A percentile compares a stretch with the other conserved stretches of the same genome.
These are phyloP conservation scores for Camelina sativa DNA, from an alignment of 345 rosid species.

Conservation along the genomic window DNA sequence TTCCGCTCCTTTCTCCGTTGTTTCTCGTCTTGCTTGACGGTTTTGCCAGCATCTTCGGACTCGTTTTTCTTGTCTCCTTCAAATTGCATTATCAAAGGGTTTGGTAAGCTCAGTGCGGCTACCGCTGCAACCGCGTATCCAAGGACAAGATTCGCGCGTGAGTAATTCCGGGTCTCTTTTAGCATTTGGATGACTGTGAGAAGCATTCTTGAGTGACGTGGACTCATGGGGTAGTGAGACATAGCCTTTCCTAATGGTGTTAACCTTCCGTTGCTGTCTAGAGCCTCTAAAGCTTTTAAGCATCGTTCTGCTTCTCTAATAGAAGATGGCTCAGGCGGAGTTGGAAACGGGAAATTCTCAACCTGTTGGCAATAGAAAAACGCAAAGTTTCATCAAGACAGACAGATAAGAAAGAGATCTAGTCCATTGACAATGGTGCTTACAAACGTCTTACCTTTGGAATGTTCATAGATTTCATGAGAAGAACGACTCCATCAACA, in stretches of 20 bases:
- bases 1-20: constrained; percentile 58
- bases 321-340: constrained; percentile 71
- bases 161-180: constrained; percentile 48
- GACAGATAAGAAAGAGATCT: not conserved
- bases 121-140: constrained; percentile 83
- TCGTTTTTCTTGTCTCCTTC: constrained; percentile 52
- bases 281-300: constrained; percentile 79
- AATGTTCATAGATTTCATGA: constrained; percentile 86
- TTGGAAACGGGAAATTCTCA: constrained; percentile 89
- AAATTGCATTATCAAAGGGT: constrained; percentile 70
- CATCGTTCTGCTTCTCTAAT: constrained; percentile 73
- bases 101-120: constrained; percentile 76
- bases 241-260: constrained; percentile 83
- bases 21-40: constrained; percentile 56
- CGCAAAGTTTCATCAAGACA: constrained; percentile 10
- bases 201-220: constrained; percentile 93
- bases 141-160: constrained; percentile 63
- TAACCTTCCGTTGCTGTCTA: constrained; percentile 62
- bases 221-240: constrained; percentile 89
- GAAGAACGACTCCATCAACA: constrained; percentile 82
- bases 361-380: constrained; percentile 53
- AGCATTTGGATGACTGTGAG: constrained; percentile 71
- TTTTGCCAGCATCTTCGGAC: constrained; percentile 39
- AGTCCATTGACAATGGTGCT: constrained; percentile 4
- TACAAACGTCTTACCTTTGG: constrained; percentile 58